Conservation (phyloP, 257 asterid genomes). For the Capsicum chinense region DNA sequence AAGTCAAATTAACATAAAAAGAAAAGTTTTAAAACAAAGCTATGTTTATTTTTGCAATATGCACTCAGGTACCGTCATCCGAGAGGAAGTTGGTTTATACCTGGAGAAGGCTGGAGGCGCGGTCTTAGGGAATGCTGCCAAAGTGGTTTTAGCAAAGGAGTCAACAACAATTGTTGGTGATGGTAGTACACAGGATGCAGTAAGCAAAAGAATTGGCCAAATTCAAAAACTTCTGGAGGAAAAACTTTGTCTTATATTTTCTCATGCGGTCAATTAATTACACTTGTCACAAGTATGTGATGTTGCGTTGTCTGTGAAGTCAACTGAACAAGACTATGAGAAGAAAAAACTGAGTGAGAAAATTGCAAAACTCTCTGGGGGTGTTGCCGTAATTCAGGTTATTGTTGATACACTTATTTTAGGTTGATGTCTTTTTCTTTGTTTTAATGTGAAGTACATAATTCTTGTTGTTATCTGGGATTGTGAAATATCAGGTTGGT, state of each 20-base stretch:
- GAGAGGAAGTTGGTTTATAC: slow-evolving; percentile 88
- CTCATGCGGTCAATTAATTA: background rate
- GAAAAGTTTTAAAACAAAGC: too few species aligned
- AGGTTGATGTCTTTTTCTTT: too few species aligned
- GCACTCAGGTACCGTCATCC: slow-evolving; percentile 76
- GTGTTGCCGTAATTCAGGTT: slow-evolving; percentile 99
- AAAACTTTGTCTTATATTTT: slow-evolving; percentile 1
- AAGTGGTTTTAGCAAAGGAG: slow-evolving; percentile 39
- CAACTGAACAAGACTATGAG: slow-evolving; percentile 90
- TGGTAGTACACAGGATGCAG: slow-evolving; percentile 94
- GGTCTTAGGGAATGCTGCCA: slow-evolving; percentile 91
- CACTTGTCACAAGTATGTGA: background rate
- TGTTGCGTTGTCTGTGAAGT: slow-evolving; percentile 47
- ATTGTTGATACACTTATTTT: background rate
- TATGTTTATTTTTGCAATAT: background rate
- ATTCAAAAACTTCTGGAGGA: slow-evolving; percentile 88
- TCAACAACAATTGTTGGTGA: slow-evolving; percentile 92
- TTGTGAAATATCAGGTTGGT: too few species aligned
- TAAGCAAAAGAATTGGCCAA: slow-evolving; percentile 77
- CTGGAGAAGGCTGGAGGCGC: slow-evolving; percentile 88
- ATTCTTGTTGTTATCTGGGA: too few species aligned
- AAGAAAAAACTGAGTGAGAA: slow-evolving; percentile 88
- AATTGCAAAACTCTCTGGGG: slow-evolving; percentile 93
- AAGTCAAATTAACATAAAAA: too few species aligned
- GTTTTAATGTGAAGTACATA: too few species aligned